Percentiles rank a stretch among this genome's conserved stretches.
Evolutionary conservation across 257 asterid species (phyloP).

Genomic region (Solanum arcanum): DNA sequence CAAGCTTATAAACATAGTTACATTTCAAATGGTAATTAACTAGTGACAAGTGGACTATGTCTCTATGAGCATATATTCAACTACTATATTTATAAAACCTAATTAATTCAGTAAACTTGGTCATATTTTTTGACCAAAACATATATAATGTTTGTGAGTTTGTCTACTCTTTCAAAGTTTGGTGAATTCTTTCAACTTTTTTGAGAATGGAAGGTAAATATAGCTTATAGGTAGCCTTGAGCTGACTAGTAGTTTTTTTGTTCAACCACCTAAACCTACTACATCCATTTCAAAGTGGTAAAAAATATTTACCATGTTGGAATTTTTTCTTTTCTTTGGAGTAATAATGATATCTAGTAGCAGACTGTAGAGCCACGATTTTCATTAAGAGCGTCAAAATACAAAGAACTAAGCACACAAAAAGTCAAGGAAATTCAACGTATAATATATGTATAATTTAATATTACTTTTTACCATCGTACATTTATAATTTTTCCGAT

Average conservation of each 20-base stretch:
- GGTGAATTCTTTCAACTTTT: background rate
- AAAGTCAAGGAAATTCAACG: background rate
- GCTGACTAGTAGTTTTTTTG: background rate
- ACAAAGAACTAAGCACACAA: background rate
- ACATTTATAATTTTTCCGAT: background rate
- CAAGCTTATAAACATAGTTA: background rate
- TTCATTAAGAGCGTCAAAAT: background rate
- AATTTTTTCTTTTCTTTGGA: background rate
- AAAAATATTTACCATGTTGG: background rate
- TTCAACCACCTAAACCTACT: background rate
- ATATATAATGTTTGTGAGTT: background rate
- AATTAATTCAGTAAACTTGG: background rate
- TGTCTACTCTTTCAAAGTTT: background rate
- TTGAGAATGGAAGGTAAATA: background rate
- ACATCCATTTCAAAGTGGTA: background rate
- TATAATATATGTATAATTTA: background rate
- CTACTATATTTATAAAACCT: background rate
- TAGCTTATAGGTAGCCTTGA: background rate
- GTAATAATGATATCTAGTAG: background rate
- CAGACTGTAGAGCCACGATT: fast-evolving
- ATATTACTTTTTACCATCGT: background rate
- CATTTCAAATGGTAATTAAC: background rate
- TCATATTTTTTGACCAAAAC: background rate
- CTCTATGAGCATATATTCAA: background rate
- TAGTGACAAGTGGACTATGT: background rate